These are phyloP conservation scores for Fusarium dlaminii DNA, from an alignment of 2,329 filamentous ascomycete genomes.

Conservation along the genomic window DNA sequence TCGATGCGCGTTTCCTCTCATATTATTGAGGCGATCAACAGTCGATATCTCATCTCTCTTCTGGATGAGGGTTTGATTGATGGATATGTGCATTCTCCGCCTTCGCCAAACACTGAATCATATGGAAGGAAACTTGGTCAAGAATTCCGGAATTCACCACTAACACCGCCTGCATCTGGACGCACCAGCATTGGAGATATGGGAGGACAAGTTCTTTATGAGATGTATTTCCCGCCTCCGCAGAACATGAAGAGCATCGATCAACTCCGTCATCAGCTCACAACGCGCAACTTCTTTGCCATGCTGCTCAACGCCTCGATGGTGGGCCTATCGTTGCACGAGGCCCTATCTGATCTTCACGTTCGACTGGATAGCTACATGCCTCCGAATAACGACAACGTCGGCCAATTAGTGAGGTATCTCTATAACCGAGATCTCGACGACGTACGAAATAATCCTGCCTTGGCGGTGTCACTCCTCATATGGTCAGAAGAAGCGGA, in stretches of 20 bases:
- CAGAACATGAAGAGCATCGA: conserved; percentile 57
- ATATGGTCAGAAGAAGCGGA: conserved; percentile 71
- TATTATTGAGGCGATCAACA: conserved; percentile 67
- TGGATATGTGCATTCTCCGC: conserved; percentile 49
- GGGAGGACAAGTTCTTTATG: conserved; percentile 67
- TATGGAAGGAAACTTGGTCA: conserved; percentile 47
- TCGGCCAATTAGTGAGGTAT: conserved; percentile 69
- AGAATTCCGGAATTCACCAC: conserved; percentile 16
- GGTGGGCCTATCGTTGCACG: conserved; percentile 70
- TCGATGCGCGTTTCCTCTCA: conserved; percentile 68
- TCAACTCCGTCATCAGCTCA: conserved; percentile 67
- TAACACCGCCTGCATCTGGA: conserved; percentile 54
- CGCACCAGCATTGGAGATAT: conserved; percentile 47
- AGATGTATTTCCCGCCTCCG: conserved; percentile 71
- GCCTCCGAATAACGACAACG: conserved; percentile 64
- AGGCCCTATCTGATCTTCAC: conserved; percentile 71
- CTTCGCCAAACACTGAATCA: conserved; percentile 53
- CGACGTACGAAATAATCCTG: conserved; percentile 69
- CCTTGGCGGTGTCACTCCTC: conserved; percentile 68
- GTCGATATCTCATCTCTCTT: conserved; percentile 61
- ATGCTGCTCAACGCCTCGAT: conserved; percentile 71
- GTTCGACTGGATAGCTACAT: conserved; percentile 68
- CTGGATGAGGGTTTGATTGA: conserved; percentile 64
- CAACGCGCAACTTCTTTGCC: conserved; percentile 75
- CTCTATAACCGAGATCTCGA: conserved; percentile 68